Conservation (phyloP, 768 basidiomycete genomes). For the Suillus subluteus region DNA sequence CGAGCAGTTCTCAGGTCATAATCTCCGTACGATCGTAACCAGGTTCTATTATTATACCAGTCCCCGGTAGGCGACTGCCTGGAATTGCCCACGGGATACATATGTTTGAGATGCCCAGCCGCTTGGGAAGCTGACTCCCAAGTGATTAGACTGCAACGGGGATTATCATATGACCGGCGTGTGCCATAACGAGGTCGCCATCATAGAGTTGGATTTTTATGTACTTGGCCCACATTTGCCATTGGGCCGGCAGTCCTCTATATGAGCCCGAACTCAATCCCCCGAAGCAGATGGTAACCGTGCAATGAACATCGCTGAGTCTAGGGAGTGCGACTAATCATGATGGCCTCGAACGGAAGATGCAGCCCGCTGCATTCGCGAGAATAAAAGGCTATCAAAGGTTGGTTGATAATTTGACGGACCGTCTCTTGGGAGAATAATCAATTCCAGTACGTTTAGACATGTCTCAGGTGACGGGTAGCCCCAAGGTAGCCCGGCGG, state of each 20-base stretch:
- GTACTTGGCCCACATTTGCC: neutral
- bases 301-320: neutral
- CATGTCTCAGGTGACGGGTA: neutral
- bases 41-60: neutral
- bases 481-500: too few relatives aligned
- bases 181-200: neutral
- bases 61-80: neutral
- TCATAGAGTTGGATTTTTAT: neutral
- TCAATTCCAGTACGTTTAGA: neutral
- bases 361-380: neutral
- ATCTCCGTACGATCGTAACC: neutral
- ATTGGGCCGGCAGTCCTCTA: neutral
- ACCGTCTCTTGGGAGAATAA: neutral
- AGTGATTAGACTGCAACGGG: neutral
- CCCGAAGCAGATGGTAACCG: neutral
- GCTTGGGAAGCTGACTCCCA: neutral
- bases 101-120: neutral
- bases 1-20: neutral
- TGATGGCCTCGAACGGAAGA: neutral
- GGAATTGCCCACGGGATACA: neutral
- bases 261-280: neutral
- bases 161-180: neutral
- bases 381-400: neutral
- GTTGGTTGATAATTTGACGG: neutral
- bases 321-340: neutral